Base-by-base conservation (phyloP, 1,284 basidiomycete genomes). In the Ustilago sp. region DNA sequence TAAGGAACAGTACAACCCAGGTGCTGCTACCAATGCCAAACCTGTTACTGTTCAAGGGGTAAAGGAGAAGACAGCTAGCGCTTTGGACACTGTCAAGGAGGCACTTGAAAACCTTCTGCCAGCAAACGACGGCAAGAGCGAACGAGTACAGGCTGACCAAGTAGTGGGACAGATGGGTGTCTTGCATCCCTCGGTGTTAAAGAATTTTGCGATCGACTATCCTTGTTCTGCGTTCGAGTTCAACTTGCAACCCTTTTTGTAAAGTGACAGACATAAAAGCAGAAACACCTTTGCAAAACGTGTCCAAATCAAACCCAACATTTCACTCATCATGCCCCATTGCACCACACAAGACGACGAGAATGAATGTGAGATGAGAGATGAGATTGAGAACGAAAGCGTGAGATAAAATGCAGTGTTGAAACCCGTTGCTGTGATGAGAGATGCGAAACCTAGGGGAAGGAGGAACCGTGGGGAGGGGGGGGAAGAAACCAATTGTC, bases 171-270 rank as follows among this genome's bases (percentile, higher is more conserved):
- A 61, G 8, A 67, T 83, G n/a, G 82, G 82, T 6, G 82, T 83
- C 0, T 50, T 85, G 13, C 84, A 85, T 59, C 84, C 84, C 9
- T 67, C 80, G 8, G 84, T 85, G 47, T 59, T 85, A 15, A 56
- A 63, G 4, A 78, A 77, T 57, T 85, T 83, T 53, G 63, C 68
- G 41, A 76, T 99, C 77, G 90, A 90, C 54, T 95, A 93, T 87
- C 97, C 96, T n/a, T 98, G 95, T 87, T 97, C 95, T 17, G 92
- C 92, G 11, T 88, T 99, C 68, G 97, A 99, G 89, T 94, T 99
- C 86, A 92, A 92, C 56, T 89, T 99, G 56, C 94, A 97, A 87
- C 92, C 92, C 15, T 94, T 99, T 89, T 91, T 94, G 88, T 94
- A 93, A 52, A 31, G n/a, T 17, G 34, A 36, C 34, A 0, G 17